Percentiles rank a stretch among this genome's conserved stretches.
phyloP scores from a whole-genome alignment of 129 eudicot species.

The Calendula officinalis region DNA sequence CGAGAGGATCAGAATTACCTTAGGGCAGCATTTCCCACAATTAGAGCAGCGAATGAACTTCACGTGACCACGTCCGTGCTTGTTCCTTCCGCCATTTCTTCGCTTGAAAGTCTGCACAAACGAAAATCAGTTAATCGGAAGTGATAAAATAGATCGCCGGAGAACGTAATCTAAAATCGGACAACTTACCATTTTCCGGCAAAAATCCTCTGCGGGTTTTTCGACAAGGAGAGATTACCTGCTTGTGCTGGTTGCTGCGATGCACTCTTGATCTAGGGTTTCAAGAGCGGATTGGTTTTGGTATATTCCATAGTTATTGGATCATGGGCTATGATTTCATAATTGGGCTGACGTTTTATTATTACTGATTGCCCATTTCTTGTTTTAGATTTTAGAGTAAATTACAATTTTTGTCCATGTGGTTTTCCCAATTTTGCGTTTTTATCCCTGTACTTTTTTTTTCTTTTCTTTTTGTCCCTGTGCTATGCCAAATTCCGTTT shows the following conservation, averaged over 20 bases:
- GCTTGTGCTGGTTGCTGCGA: constrained; percentile 1
- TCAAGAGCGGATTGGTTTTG: background rate
- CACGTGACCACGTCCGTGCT: constrained; percentile 79
- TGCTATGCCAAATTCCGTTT: no score
- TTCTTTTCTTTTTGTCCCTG: no score
- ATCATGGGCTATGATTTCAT: background rate
- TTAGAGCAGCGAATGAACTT: constrained; percentile 78
- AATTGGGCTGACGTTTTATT: background rate
- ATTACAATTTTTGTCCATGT: no score
- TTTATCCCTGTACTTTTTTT: no score
- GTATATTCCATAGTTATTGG: background rate
- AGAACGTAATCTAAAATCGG: background rate
- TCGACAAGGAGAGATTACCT: constrained; percentile 6
- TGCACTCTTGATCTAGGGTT: constrained; percentile 23
- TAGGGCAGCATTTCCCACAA: constrained; percentile 79
- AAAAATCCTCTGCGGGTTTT: background rate
- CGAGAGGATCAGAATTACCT: constrained; percentile 31
- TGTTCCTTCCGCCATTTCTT: constrained; percentile 82
- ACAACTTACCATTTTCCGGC: constrained; percentile 17
- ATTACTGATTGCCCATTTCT: no score
- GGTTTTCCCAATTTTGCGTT: no score
- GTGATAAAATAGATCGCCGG: background rate
- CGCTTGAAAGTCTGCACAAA: constrained; percentile 61
- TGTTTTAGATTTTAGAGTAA: no score
- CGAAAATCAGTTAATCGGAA: background rate